Percentiles rank a stretch among this genome's conserved stretches.
Evolutionary conservation across 768 basidiomycete genomes (phyloP).

Genomic region (Suillus tomentosus): DNA sequence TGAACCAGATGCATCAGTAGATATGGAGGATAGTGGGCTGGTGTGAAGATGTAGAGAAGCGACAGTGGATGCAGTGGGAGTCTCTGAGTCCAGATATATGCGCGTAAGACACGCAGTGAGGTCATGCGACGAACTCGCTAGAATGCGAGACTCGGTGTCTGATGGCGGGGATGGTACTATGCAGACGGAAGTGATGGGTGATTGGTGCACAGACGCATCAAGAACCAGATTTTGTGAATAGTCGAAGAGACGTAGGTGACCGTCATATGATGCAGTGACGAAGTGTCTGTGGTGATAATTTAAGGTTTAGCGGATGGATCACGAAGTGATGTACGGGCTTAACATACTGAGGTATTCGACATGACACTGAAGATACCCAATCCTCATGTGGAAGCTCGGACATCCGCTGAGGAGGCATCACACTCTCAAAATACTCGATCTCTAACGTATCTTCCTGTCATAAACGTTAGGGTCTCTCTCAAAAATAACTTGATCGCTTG

Average conservation of each 20-base stretch:
- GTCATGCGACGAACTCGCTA: constrained; percentile 81
- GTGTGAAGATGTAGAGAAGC: constrained; percentile 86
- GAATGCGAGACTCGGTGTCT: constrained; percentile 36
- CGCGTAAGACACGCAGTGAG: constrained; percentile 62
- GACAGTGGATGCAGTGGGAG: constrained; percentile 42
- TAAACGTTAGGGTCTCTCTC: constrained; percentile 8
- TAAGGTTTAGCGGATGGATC: constrained; percentile 12
- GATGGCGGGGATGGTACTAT: constrained; percentile 43
- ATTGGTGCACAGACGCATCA: constrained; percentile 54
- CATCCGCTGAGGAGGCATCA: constrained; percentile 84
- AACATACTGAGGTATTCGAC: constrained; percentile 54
- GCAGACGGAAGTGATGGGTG: constrained; percentile 69
- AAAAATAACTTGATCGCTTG: constrained; percentile 20
- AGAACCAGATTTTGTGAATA: constrained; percentile 60
- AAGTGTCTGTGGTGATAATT: constrained; percentile 51
- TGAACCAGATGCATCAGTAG: constrained; percentile 53
- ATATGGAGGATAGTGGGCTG: constrained; percentile 72
- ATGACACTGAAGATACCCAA: constrained; percentile 87
- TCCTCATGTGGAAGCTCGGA: constrained; percentile 84
- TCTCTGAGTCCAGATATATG: constrained; percentile 11
- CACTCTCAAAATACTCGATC: constrained; percentile 88
- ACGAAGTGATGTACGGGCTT: background rate
- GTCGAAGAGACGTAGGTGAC: constrained; percentile 71
- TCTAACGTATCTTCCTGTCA: constrained; percentile 85
- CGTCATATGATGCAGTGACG: constrained; percentile 82